Evolutionary conservation across 2,329 filamentous ascomycete genomes (phyloP), one percentile per base, ranked within the genome.

Genomic region (Daldinia eschscholtzii): DNA sequence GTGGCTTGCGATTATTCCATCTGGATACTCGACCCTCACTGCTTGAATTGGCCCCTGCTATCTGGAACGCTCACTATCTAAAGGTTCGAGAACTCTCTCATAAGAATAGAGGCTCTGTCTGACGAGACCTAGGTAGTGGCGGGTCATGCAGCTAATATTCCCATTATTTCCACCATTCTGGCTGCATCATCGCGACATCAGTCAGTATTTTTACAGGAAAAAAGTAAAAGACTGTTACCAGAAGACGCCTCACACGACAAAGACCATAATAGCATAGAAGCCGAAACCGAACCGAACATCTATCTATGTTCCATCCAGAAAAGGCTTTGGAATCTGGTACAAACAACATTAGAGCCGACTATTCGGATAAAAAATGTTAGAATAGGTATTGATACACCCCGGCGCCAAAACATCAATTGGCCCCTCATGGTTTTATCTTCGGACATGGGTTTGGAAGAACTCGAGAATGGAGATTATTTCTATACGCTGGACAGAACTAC

Each of bases 1-100:
- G 6, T 61, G 76, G 48, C 44, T 64, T 67, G 62, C 62, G 67
- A 61, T 37, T 61, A 23, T 72, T 60, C 57, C 68, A 66, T 9
- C 61, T 62, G 15, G 30, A 61, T 55, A 41, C 26, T 7, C 56
- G 57, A 18, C 73, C 74, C 0, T 72, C 76, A 2, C 56, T 79
- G 33, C 72, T 78, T 15, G 76, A 77, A 12, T 61, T 80, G 59
- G 78, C 78, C 3, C 79, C 79, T 12, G 70, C 73, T 44, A 76
- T 80, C 1, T 80, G 78, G 77, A 78, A 80, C 56, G 71, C 75
- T 13, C 72, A 69, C 9, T 79, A 80, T 67, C 74, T 79, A 15
- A 71, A 76, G 72, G 79, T 76, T 30, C 13, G 18, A 61, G 6
- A 41, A 15, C n/a, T 39, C 30, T 44, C 42, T 28, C 26, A 41